Evolutionary conservation across 495 filamentous ascomycete species (phyloP), one percentile per base, ranked within the genome.

Genomic region (Trichoderma erinaceum): DNA sequence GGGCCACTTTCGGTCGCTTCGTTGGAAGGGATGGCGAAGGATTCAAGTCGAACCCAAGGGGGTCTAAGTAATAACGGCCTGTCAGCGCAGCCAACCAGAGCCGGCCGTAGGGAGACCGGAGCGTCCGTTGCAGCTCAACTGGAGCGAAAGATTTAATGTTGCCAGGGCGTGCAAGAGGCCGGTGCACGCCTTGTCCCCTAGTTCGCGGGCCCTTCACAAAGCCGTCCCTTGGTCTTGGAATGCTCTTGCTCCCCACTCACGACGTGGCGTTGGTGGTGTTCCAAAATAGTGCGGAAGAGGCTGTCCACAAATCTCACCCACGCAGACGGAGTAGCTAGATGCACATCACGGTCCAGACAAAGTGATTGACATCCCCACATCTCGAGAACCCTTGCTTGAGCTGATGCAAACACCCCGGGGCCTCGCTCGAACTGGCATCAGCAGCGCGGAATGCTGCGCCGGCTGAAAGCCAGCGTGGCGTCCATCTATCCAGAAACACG

Each of bases 1-100:
- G 56, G 56, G 25, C 56, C 56, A 61, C n/a, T 61, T 61, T 27
- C 25, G 56, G 56, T 61, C 25, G 56, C 56, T 61, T 61, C 56
- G n/a, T 61, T 61, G 56, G 56, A 61, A 61, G 56, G 56, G 56
- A 61, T 61, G 56, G 56, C 56, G 56, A 61, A 61, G 56, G 56
- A 61, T 61, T 18, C 29, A 13, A 32, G 2, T 61, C 27, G 23
- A 5, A 61, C 56, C 56, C 56, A 61, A 61, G 56, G 56, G 56
- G 56, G 56, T 61, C 25, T 3, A 32, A 18, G 25, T 61, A 61
- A 29, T 29, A 61, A 32, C 23, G n/a, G 23, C 27, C 56, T 18
- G 56, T 61, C 56, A 27, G 56, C 23, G 27, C 29, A 18, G 27
- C 56, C 56, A 61, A 61, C 56, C 56, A 61, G 56, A 23, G 16